Evolutionary conservation across 2,329 filamentous ascomycete genomes (phyloP).

Genomic region (Clonostachys sp.): DNA sequence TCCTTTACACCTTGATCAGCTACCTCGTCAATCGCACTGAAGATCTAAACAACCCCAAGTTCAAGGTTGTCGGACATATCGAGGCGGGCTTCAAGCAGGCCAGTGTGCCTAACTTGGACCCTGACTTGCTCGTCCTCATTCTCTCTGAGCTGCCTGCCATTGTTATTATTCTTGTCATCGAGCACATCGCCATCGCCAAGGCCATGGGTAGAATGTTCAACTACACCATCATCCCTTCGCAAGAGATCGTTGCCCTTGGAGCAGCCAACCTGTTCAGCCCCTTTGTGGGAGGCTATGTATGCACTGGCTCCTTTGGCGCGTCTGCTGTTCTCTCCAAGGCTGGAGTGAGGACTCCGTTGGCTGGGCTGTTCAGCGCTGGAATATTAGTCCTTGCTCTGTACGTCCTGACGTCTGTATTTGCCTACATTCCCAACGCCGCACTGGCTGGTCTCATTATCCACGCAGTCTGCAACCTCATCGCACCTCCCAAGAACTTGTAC

Average conservation of each 20-base stretch:
- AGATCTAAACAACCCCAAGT: slow-evolving; percentile 39
- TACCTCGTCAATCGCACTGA: slow-evolving; percentile 59
- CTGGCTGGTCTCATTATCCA: slow-evolving; percentile 79
- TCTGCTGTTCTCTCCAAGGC: slow-evolving; percentile 84
- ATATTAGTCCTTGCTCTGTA: slow-evolving; percentile 77
- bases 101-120: slow-evolving; percentile 51
- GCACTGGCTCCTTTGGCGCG: slow-evolving; percentile 48
- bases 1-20: slow-evolving; percentile 72
- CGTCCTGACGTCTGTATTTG: slow-evolving; percentile 72
- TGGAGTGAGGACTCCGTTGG: slow-evolving; percentile 74
- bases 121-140: slow-evolving; percentile 51
- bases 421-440: slow-evolving; percentile 70
- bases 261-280: slow-evolving; percentile 72
- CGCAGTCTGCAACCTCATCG: slow-evolving; percentile 73
- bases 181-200: slow-evolving; percentile 81
- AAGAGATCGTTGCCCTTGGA: slow-evolving; percentile 75
- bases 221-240: slow-evolving; percentile 74
- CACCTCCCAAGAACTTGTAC: slow-evolving; percentile 68
- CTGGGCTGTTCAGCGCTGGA: slow-evolving; percentile 71
- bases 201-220: slow-evolving; percentile 77
- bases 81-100: slow-evolving; percentile 65
- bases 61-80: slow-evolving; percentile 62
- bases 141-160: slow-evolving; percentile 63
- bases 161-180: slow-evolving; percentile 73
- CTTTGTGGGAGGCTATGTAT: slow-evolving; percentile 57